Evolutionary conservation across 2,329 filamentous ascomycete species (phyloP).

Genomic region (Fusarium foetens): DNA sequence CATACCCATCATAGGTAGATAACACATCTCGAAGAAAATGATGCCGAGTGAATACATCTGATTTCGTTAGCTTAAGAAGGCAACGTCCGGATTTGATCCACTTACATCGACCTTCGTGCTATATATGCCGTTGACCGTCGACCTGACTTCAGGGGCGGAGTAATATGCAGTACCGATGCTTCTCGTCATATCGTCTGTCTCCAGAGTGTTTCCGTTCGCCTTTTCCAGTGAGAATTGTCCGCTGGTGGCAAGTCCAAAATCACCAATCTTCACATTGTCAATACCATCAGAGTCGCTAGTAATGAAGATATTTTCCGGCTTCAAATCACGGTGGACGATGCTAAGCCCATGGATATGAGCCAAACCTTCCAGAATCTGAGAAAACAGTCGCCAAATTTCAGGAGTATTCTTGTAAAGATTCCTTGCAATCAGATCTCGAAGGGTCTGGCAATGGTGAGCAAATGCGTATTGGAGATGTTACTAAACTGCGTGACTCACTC

Average conservation of each 20-base stretch:
- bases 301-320: slow-evolving; percentile 98
- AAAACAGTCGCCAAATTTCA: slow-evolving; percentile 89
- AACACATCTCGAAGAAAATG: slow-evolving; percentile 99
- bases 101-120: slow-evolving; percentile 90
- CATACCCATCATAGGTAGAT: slow-evolving; percentile 72
- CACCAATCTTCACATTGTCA: slow-evolving; percentile 93
- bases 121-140: slow-evolving; percentile 78
- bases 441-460: slow-evolving; percentile 62
- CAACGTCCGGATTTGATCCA: slow-evolving; percentile 16
- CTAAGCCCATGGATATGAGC: slow-evolving; percentile 89
- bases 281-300: slow-evolving; percentile 72
- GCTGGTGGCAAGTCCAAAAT: slow-evolving; percentile 93
- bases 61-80: slow-evolving; percentile 9
- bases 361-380: slow-evolving; percentile 90
- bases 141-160: slow-evolving; percentile 90
- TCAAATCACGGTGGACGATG: slow-evolving; percentile 95
- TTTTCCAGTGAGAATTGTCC: slow-evolving; percentile 78
- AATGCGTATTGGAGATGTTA: not conserved
- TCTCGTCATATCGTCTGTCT: slow-evolving; percentile 73
- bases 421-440: slow-evolving; percentile 86
- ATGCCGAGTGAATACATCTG: slow-evolving; percentile 96
- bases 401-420: slow-evolving; percentile 78
- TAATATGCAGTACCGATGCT: slow-evolving; percentile 86
- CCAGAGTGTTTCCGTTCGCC: slow-evolving; percentile 52
- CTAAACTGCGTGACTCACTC: slow-evolving; percentile 59